phyloP scores from a whole-genome alignment of 2,329 filamentous ascomycete species.

The Ambrosiella xylebori region DNA sequence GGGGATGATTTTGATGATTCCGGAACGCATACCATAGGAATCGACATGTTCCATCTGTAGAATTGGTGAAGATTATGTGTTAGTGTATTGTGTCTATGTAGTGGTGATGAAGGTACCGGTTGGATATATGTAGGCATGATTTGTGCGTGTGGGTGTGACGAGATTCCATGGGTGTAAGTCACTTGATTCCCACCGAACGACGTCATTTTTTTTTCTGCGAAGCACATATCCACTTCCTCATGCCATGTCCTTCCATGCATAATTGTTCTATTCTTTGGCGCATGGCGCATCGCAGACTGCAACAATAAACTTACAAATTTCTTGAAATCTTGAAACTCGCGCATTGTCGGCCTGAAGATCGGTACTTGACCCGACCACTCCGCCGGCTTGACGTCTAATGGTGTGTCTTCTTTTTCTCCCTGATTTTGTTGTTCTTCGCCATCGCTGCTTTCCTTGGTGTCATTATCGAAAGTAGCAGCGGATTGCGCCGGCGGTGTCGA shows the following conservation, averaged over 20 bases:
- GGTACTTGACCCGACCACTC: conserved; percentile 85
- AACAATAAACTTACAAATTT: conserved; percentile 48
- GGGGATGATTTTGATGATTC: conserved; percentile 90
- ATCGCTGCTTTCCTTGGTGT: neutral
- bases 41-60: conserved; percentile 63
- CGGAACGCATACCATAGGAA: conserved; percentile 89
- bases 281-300: neutral
- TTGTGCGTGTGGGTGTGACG: conserved; percentile 12
- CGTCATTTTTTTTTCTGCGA: too few species aligned
- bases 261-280: conserved; percentile 14
- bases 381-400: conserved; percentile 65
- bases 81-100: too few species aligned
- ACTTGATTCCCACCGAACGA: too few species aligned
- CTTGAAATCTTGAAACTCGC: conserved; percentile 87
- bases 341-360: conserved; percentile 89
- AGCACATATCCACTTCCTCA: too few species aligned
- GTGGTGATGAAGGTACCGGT: too few species aligned
- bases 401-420: conserved; percentile 33
- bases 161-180: conserved; percentile 10
- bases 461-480: neutral
- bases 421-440: neutral
- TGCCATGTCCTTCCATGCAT: neutral
- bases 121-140: neutral
- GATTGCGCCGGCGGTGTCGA: too few species aligned
- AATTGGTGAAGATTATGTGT: neutral